Base-by-base conservation (phyloP, 371 early-diverging fungal species). In the Chytridium lagenaria region DNA sequence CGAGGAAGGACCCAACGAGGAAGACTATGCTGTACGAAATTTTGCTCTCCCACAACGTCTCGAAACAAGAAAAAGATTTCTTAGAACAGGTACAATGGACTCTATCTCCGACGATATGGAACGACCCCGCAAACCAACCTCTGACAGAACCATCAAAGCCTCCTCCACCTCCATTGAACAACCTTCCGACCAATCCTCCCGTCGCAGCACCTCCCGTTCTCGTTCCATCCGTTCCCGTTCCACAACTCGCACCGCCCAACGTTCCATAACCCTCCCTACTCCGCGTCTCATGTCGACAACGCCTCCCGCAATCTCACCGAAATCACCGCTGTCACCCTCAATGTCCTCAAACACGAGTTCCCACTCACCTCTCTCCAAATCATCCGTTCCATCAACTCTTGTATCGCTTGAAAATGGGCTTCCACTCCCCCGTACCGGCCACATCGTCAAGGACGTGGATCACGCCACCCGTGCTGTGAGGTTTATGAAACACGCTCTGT, bases 401-500 rank as follows among this genome's bases (percentile, higher is more conserved):
- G 0, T 71, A 75, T 59, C 50, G 16, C 71, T 70, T 36, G 76
- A 75, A 31, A 75, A 70, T 40, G 76, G 68, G n/a, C 38, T 75
- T 23, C 66, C 68, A 23, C 44, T 75, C 26, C 71, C 76, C 12
- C 71, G 76, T 28, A 75, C 71, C 2, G 76, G 76, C 1, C 51
- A 50, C 28, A 49, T 71, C 28, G 36, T 71, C 26, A 67, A 67
- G 31, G 68, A 67, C 30, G n/a, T 59, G 22, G 30, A 49, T 30
- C 3, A 12, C 2, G 67, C 67, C n/a, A 3, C 2, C 16, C 44
- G 22, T 2, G 74, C 75, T 30, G 36, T 39, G 33, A 72, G 78
- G 36, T 74, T 73, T 39, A 59, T 77, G 63, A 71, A 76, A 31
- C 76, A 76, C 51, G 36, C 72, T 12, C 67, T 77, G 44, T 49